phyloP scores from a whole-genome alignment of 129 eudicot genomes.

The Flaveria bidentis region DNA sequence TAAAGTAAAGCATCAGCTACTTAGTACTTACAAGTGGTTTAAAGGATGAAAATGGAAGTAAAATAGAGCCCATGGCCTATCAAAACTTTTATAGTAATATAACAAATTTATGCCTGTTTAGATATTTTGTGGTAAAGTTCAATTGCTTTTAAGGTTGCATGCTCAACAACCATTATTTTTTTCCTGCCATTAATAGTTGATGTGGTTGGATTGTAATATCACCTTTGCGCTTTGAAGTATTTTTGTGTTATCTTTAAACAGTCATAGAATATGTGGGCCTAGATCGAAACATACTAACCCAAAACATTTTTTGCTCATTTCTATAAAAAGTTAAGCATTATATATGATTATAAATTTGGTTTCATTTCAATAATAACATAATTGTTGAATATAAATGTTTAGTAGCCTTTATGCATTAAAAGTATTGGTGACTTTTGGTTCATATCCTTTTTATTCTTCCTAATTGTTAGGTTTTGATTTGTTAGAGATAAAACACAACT shows the following conservation, averaged over 20 bases:
- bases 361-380: not conserved
- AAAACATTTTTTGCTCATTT: not conserved
- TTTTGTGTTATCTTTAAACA: not conserved
- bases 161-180: not conserved
- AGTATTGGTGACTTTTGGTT: not conserved
- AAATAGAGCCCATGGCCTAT: not conserved
- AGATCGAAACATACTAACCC: not conserved
- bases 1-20: not conserved
- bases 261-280: not conserved
- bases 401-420: not conserved
- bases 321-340: not conserved
- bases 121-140: not conserved
- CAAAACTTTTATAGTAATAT: not conserved
- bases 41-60: not conserved
- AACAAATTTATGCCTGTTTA: not conserved
- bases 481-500: not conserved
- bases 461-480: not conserved
- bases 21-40: not conserved
- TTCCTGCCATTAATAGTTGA: not conserved
- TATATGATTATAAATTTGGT: not conserved
- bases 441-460: not conserved
- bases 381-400: not conserved
- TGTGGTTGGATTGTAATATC: not conserved
- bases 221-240: not conserved
- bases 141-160: not conserved